Evolutionary conservation across 2,329 filamentous ascomycete genomes (phyloP).

Genomic region (Aureobasidium melanogenum): DNA sequence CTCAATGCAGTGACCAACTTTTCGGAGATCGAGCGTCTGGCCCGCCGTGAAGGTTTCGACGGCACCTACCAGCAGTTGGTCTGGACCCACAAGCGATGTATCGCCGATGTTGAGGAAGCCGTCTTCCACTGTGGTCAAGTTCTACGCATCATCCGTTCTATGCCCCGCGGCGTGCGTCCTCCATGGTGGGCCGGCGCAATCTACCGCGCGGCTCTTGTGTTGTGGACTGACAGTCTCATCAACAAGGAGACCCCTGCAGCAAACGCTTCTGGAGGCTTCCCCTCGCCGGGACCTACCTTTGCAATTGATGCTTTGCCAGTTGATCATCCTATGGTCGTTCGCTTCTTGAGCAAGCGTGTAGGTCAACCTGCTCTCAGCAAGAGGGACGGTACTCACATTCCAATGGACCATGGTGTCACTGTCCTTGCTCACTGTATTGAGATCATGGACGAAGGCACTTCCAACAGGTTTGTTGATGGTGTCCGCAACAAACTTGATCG

Average conservation of each 20-base stretch:
- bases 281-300: conserved; percentile 34
- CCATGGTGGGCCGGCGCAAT: conserved; percentile 64
- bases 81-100: conserved; percentile 52
- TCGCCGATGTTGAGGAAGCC: conserved; percentile 54
- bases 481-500: conserved; percentile 46
- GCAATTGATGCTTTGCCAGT: conserved; percentile 42
- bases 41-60: conserved; percentile 51
- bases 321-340: conserved; percentile 42
- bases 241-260: conserved; percentile 37
- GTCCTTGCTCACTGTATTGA: conserved; percentile 45
- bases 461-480: conserved; percentile 46
- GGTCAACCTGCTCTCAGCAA: conserved; percentile 45
- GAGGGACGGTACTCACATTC: conserved; percentile 39
- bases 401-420: conserved; percentile 39
- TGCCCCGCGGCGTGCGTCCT: conserved; percentile 52
- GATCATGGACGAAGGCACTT: conserved; percentile 43
- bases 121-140: conserved; percentile 62
- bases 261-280: conserved; percentile 27
- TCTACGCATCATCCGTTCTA: conserved; percentile 50
- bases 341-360: conserved; percentile 45
- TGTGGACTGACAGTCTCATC: conserved; percentile 54
- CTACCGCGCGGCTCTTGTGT: conserved; percentile 56
- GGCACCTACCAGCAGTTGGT: conserved; percentile 46
- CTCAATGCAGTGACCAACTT: conserved; percentile 62
- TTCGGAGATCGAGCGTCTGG: conserved; percentile 57